Conservation (phyloP, 2,329 filamentous ascomycete species). For the Immersiporthe knoxdaviesiana region DNA sequence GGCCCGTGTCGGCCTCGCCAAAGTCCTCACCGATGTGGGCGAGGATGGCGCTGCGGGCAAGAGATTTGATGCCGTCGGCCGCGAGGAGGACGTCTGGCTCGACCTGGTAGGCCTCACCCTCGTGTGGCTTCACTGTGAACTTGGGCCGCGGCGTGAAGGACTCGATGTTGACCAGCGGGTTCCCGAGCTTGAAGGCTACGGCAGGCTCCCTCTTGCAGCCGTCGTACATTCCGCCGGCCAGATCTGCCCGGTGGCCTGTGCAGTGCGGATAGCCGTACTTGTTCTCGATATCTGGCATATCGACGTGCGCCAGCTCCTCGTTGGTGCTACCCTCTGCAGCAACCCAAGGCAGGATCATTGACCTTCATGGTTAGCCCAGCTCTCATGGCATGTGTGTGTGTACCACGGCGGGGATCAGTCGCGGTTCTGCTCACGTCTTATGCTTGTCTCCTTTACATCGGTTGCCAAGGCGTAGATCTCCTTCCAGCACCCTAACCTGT, state of each 20-base stretch:
- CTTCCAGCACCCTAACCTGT: slow-evolving; percentile 72
- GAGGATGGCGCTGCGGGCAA: slow-evolving; percentile 57
- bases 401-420: neutral
- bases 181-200: slow-evolving; percentile 72
- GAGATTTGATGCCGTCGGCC: slow-evolving; percentile 60
- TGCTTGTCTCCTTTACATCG: slow-evolving; percentile 71
- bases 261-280: slow-evolving; percentile 78
- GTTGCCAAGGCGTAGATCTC: slow-evolving; percentile 73
- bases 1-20: slow-evolving; percentile 69
- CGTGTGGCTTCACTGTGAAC: slow-evolving; percentile 62
- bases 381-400: neutral
- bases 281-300: slow-evolving; percentile 66
- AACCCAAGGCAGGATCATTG: neutral
- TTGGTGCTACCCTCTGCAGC: slow-evolving; percentile 70
- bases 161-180: slow-evolving; percentile 57
- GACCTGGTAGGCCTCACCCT: slow-evolving; percentile 57
- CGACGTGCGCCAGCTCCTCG: slow-evolving; percentile 70
- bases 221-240: slow-evolving; percentile 70
- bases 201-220: slow-evolving; percentile 65
- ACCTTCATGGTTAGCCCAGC: neutral
- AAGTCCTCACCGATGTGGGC: slow-evolving; percentile 53
- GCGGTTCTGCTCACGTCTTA: slow-evolving; percentile 59
- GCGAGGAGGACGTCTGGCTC: slow-evolving; percentile 58
- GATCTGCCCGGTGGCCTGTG: slow-evolving; percentile 75
- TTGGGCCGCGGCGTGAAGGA: slow-evolving; percentile 62